phyloP scores from a whole-genome alignment of 2,329 filamentous ascomycete genomes.

The Microdochium trichocladiopsis region DNA sequence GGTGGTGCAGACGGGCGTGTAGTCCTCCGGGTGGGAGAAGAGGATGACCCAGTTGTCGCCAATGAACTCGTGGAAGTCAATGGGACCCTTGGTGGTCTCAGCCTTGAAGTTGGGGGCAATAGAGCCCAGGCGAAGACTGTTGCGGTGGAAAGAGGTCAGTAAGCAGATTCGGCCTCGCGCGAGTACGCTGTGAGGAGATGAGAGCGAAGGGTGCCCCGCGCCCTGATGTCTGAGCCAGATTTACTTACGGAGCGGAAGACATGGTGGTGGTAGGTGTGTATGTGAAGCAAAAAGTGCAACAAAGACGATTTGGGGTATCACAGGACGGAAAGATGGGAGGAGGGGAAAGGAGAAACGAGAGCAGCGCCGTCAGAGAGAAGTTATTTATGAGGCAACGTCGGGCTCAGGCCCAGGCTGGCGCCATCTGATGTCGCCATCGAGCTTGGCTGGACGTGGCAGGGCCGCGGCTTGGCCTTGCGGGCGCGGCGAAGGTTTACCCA shows the following conservation, averaged over 20 bases:
- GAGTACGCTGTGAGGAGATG: not conserved
- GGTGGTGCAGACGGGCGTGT: conserved; percentile 92
- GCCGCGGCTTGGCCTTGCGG: not conserved
- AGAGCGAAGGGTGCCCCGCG: too few species aligned
- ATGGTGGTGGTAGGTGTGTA: not conserved
- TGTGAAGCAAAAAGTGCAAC: not conserved
- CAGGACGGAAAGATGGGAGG: not conserved
- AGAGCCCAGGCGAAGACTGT: conserved; percentile 57
- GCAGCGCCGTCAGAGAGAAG: not conserved
- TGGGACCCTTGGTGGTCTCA: conserved; percentile 69
- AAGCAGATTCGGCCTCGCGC: not conserved
- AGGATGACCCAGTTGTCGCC: conserved; percentile 74
- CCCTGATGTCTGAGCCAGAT: too few species aligned
- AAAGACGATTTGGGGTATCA: not conserved
- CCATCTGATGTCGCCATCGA: not conserved
- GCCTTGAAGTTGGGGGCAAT: conserved; percentile 77
- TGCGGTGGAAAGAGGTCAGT: not conserved
- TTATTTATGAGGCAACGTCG: not conserved
- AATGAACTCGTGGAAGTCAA: conserved; percentile 79
- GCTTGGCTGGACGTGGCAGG: not conserved
- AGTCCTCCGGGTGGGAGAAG: conserved; percentile 84
- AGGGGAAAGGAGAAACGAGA: not conserved
- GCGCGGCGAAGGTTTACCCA: not conserved
- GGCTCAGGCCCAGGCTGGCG: not conserved
- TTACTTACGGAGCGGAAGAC: conserved; percentile 1